Percentiles rank a stretch among this genome's conserved stretches.
Conservation (phyloP, 2,329 filamentous ascomycete genomes). For the Monilinia vaccinii-corymbosi region DNA sequence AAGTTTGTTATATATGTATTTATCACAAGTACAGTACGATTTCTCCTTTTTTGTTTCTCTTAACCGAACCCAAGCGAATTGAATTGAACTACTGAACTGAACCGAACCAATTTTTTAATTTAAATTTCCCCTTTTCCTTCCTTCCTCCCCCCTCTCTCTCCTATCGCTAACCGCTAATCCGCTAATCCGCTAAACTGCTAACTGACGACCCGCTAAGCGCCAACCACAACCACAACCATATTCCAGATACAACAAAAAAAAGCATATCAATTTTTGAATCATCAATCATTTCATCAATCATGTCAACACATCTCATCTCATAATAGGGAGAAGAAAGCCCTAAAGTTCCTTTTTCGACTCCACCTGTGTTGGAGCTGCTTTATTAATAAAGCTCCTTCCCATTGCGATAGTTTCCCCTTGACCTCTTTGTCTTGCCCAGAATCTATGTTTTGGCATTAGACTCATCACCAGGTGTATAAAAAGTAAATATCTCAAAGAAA, state of each 20-base stretch:
- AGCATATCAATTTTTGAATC: not conserved
- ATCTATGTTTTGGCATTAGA: constrained; percentile 2
- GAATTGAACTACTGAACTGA: no score
- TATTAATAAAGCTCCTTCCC: constrained; percentile 45
- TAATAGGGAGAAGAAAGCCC: not conserved
- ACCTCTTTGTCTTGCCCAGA: constrained; percentile 53
- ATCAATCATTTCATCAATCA: not conserved
- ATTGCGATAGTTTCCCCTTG: constrained; percentile 49
- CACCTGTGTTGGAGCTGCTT: constrained; percentile 23
- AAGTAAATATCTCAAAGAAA: not conserved
- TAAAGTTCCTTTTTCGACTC: constrained; percentile 16
- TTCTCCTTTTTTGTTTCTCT: no score
- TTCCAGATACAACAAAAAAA: not conserved
- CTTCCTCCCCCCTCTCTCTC: no score
- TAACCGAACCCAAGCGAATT: no score
- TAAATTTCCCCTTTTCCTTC: not conserved
- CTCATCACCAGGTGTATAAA: not conserved
- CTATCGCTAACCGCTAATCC: not conserved
- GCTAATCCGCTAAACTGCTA: not conserved
- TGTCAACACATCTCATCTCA: not conserved
- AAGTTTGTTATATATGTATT: no score
- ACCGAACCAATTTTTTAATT: no score
- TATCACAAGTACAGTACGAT: no score
- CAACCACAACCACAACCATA: not conserved
- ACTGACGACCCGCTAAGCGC: not conserved